phyloP scores from a whole-genome alignment of 2,329 filamentous ascomycete genomes.

The Curvularia spicifera region DNA sequence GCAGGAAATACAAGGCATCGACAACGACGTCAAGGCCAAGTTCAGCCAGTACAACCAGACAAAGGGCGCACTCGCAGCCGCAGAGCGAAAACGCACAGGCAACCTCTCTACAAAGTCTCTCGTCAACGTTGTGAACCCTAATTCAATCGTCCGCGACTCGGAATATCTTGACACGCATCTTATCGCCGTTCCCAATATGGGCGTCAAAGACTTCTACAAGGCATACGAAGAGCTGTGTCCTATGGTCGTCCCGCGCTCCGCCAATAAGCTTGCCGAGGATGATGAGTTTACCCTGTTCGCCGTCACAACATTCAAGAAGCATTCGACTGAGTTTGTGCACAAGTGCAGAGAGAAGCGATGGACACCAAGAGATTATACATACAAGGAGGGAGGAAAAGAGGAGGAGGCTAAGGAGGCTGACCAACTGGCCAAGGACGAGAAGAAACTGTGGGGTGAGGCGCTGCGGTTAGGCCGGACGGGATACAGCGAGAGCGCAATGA shows the following conservation, averaged over 20 bases:
- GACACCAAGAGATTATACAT: conserved; percentile 93
- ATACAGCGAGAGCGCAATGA: conserved; percentile 95
- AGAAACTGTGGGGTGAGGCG: conserved; percentile 91
- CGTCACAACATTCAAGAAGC: conserved; percentile 93
- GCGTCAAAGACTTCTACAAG: conserved; percentile 86
- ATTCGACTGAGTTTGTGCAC: conserved; percentile 83
- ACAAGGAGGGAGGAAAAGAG: conserved; percentile 86
- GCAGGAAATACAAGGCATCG: conserved; percentile 86
- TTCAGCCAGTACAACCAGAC: conserved; percentile 92
- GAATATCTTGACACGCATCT: conserved; percentile 98
- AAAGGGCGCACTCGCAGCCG: conserved; percentile 79
- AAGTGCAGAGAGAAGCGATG: conserved; percentile 93
- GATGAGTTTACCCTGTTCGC: conserved; percentile 88
- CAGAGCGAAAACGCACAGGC: conserved; percentile 89
- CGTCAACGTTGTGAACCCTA: conserved; percentile 82
- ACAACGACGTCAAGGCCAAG: conserved; percentile 95
- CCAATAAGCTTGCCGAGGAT: conserved; percentile 79
- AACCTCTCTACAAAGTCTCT: conserved; percentile 95
- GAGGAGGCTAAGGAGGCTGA: conserved; percentile 88
- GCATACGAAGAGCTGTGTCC: conserved; percentile 86
- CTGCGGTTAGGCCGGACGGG: conserved; percentile 86
- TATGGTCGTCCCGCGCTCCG: conserved; percentile 93
- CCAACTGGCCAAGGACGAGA: conserved; percentile 80
- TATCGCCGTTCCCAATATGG: conserved; percentile 80
- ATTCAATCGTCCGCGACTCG: conserved; percentile 77